These are phyloP conservation scores for Linderniella brevidens DNA, from an alignment of 257 asterid species.

Conservation along the genomic window DNA sequence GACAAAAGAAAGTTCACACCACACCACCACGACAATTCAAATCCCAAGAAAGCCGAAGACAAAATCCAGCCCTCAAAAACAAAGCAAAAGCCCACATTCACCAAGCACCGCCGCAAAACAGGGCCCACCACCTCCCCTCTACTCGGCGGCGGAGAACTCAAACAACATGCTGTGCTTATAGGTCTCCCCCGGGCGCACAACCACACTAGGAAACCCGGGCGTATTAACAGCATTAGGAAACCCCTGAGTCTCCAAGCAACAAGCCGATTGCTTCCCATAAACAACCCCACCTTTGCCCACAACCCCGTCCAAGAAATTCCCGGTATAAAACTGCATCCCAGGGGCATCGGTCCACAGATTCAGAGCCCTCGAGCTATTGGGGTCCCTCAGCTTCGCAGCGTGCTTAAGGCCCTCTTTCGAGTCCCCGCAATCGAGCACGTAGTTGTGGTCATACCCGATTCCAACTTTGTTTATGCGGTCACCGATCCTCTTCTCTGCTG, in stretches of 20 bases:
- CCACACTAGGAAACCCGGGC: conserved; percentile 57
- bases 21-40: too few relatives aligned
- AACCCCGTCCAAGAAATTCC: conserved; percentile 59
- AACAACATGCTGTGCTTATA: conserved; percentile 72
- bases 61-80: too few relatives aligned
- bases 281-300: conserved; percentile 72
- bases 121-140: too few relatives aligned
- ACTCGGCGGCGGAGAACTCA: conserved; percentile 42
- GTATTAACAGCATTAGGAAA: conserved; percentile 83
- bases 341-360: conserved; percentile 87
- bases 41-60: too few relatives aligned
- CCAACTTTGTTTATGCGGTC: conserved; percentile 62
- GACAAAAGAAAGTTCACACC: too few relatives aligned
- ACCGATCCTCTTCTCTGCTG: conserved; percentile 50
- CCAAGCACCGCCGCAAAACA: too few relatives aligned
- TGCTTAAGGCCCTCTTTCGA: conserved; percentile 58
- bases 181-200: conserved; percentile 71
- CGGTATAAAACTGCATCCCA: conserved; percentile 94
- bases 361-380: conserved; percentile 63
- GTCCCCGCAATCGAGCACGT: conserved; percentile 63
- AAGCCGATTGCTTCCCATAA: conserved; percentile 62
- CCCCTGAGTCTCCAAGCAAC: conserved; percentile 89
- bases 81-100: too few relatives aligned
- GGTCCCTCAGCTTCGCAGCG: conserved; percentile 72
- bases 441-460: conserved; percentile 84